These are phyloP conservation scores for Ottelia alismoides DNA, from an alignment of 106 monocot species.

Conservation along the genomic window DNA sequence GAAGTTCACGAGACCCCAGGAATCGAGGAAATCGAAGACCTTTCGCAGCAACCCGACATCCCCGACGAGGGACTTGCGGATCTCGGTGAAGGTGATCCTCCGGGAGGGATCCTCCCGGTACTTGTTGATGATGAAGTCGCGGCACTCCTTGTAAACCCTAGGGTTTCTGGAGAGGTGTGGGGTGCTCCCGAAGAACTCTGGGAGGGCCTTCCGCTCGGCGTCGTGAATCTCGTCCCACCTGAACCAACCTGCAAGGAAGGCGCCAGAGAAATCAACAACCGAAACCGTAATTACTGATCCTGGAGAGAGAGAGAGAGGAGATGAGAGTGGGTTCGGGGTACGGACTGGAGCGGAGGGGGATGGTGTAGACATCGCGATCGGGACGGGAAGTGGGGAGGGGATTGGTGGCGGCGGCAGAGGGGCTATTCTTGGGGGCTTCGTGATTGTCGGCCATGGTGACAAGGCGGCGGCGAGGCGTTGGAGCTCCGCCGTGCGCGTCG, in stretches of 20 bases:
- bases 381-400: conserved; percentile 15
- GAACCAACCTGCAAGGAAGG: conserved; percentile 64
- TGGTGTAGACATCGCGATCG: conserved; percentile 69
- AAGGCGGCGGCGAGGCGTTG: too few relatives aligned
- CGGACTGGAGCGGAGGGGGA: conserved; percentile 65
- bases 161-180: conserved; percentile 55
- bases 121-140: conserved; percentile 90
- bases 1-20: conserved; percentile 79
- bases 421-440: too few relatives aligned
- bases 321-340: not conserved
- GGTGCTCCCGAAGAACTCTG: conserved; percentile 72
- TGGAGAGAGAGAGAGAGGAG: too few relatives aligned
- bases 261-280: conserved; percentile 16
- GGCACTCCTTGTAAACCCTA: conserved; percentile 89
- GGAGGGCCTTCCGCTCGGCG: conserved; percentile 46
- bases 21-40: conserved; percentile 60
- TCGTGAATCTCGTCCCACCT: conserved; percentile 86
- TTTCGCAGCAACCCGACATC: conserved; percentile 47
- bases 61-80: conserved; percentile 63
- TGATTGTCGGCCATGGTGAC: too few relatives aligned
- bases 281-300: too few relatives aligned
- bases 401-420: conserved; percentile 39
- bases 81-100: conserved; percentile 64
- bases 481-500: too few relatives aligned
- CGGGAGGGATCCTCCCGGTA: conserved; percentile 63